These are phyloP conservation scores for Penicillium sp. DNA, from an alignment of 2,329 filamentous ascomycete species.

Conservation along the genomic window DNA sequence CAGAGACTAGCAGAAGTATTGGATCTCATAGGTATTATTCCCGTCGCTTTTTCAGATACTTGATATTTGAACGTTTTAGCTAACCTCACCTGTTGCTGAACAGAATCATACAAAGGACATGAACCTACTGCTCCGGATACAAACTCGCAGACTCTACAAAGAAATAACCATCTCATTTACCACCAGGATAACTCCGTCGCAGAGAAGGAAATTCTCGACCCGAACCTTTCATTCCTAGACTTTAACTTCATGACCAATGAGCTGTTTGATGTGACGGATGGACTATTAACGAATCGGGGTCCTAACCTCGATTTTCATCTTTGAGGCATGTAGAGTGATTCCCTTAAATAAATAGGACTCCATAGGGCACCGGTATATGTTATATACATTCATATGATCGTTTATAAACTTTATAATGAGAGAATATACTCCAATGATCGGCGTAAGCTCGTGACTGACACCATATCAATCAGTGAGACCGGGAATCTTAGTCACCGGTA, in stretches of 20 bases:
- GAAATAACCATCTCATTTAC: not conserved
- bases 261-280: constrained; percentile 4
- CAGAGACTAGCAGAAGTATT: not conserved
- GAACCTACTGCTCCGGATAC: not conserved
- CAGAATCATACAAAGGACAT: not conserved
- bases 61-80: not conserved
- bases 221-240: not conserved
- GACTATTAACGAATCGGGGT: not conserved
- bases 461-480: constrained; percentile 4
- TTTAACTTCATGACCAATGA: constrained; percentile 3
- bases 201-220: not conserved
- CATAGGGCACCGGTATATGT: too few species aligned
- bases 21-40: not conserved
- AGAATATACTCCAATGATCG: too few species aligned
- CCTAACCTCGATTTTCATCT: not conserved
- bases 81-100: not conserved
- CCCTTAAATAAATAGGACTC: too few species aligned
- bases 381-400: too few species aligned
- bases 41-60: not conserved
- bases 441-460: too few species aligned
- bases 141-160: not conserved
- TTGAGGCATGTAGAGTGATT: not conserved
- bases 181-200: not conserved
- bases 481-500: not conserved
- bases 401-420: too few species aligned